These are phyloP conservation scores for Trichoderma pleuroti DNA, from an alignment of 2,329 filamentous ascomycete species.

Conservation along the genomic window DNA sequence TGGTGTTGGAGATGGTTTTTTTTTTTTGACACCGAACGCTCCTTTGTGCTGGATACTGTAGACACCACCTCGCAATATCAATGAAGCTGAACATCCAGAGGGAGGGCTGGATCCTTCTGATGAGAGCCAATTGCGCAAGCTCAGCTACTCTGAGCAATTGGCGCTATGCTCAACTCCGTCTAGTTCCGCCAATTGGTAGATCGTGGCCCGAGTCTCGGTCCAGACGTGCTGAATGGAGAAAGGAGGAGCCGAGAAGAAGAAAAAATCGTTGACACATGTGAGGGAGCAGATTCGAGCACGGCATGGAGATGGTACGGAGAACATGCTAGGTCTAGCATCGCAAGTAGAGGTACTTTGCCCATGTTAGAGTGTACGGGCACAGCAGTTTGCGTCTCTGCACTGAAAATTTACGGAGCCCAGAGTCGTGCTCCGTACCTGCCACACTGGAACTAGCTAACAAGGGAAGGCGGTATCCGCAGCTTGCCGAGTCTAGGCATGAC, in stretches of 20 bases:
- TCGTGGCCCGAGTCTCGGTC: slow-evolving; percentile 11
- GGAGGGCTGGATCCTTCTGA: neutral
- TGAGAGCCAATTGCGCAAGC: neutral
- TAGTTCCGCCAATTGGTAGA: slow-evolving; percentile 8
- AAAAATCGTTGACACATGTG: slow-evolving; percentile 13
- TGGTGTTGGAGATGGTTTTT: neutral
- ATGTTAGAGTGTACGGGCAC: neutral
- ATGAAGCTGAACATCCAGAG: neutral
- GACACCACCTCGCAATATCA: neutral
- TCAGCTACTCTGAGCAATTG: neutral
- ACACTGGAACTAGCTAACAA: neutral
- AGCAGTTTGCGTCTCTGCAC: neutral
- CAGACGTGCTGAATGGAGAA: slow-evolving; percentile 7
- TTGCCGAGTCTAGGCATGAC: slow-evolving; percentile 4
- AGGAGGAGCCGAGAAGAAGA: slow-evolving; percentile 5
- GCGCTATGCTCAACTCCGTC: neutral
- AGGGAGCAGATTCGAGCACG: slow-evolving; percentile 8
- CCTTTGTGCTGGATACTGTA: neutral
- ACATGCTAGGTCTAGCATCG: neutral
- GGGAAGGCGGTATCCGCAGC: slow-evolving; percentile 13
- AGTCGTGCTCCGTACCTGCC: slow-evolving; percentile 12
- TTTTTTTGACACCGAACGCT: neutral
- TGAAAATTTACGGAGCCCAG: neutral
- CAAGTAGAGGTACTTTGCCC: neutral
- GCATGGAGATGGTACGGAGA: neutral